Base-by-base conservation (phyloP, 2,329 filamentous ascomycete species). In the Penicillium capsulatum region DNA sequence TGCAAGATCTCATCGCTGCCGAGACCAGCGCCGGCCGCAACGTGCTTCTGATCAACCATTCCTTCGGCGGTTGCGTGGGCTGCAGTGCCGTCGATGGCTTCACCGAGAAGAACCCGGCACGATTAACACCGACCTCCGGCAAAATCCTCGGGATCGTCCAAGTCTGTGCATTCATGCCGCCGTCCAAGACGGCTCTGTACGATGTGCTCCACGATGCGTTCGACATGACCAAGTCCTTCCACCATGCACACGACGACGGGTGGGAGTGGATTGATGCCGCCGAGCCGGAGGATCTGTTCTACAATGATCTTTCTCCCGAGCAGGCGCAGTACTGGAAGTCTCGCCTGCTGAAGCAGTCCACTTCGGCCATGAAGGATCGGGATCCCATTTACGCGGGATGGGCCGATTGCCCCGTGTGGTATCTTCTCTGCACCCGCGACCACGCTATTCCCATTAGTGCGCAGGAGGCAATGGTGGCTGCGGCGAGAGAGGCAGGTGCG, bases 331-430 rank as follows among this genome's bases (percentile, higher is more conserved):
- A 19, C 14, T 38, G 40, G 35, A 34, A 31, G 16, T 11, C 17
- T 17, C 26, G 17, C 9, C 16, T 38, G 10, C 10, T 31, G 14
- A 42, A 42, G 27, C 35, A 42, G 6, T 42, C 40, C 7, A n/a
- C 19, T 19, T 34, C 31, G n/a, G 27, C 17, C n/a, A 22, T 31
- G 16, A 34, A 31, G 4, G 40, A 42, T 13, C n/a, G 17, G 15
- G 35, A 38, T 8, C 34, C 20, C 22, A 13, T 38, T 5, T 38
- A 42, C 28, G 34, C 35, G 19, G 40, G 40, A 14, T 42, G 40
- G 40, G 35, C 35, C 11, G 40, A 42, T 20, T 31, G 38, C 8
- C 40, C 40, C 8, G 35, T 38, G 2, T 38, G 31, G 40, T 42
- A 32, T 27, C 31, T 42, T 4, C 19, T 42, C 5, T 42, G 40